Conservation (phyloP, 169 alveolate species). For the Babesia ovata region DNA sequence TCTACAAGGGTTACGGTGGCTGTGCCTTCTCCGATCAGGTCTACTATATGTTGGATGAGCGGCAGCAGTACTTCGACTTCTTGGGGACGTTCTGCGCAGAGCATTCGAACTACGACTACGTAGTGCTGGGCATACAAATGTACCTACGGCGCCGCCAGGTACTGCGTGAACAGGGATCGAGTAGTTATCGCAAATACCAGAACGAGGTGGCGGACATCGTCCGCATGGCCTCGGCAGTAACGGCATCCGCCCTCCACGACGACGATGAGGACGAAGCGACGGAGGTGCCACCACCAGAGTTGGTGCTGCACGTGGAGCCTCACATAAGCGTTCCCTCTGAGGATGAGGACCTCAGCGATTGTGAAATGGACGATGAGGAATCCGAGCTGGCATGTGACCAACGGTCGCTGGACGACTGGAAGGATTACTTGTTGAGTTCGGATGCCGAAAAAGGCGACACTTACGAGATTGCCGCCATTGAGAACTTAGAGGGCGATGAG, state of each 20-base stretch:
- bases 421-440: neutral
- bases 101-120: conserved; percentile 21
- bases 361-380: neutral
- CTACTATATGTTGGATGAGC: neutral
- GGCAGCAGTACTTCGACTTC: conserved; percentile 41
- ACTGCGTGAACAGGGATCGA: conserved; percentile 7
- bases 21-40: conserved; percentile 10
- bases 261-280: neutral
- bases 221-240: conserved; percentile 33
- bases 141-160: conserved; percentile 14
- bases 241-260: conserved; percentile 13
- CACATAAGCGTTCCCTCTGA: neutral
- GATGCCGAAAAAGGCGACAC: neutral
- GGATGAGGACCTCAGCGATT: too few species aligned
- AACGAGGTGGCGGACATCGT: conserved; percentile 29
- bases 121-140: conserved; percentile 14
- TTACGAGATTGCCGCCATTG: neutral
- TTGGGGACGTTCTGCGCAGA: conserved; percentile 42
- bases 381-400: neutral
- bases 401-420: neutral
- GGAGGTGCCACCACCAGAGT: neutral
- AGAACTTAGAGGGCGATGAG: neutral
- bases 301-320: conserved; percentile 5
- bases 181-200: conserved; percentile 38
- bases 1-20: neutral